A percentile compares a stretch with the other conserved stretches of the same genome.
Conservation (phyloP, 257 asterid species). For the Nicotiana sylvestris region DNA sequence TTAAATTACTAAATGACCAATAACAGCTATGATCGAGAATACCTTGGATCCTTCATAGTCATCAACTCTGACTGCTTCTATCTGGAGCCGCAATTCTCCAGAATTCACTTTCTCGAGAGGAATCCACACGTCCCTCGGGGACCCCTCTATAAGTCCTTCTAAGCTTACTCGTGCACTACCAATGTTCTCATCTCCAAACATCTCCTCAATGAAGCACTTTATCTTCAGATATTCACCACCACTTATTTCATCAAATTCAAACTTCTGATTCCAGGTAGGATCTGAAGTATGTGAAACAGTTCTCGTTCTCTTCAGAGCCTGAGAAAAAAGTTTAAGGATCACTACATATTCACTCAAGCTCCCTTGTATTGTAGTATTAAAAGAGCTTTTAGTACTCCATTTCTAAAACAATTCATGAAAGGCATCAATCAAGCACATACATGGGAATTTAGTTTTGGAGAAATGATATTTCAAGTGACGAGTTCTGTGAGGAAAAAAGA, state of each 20-base stretch:
- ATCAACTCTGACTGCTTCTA: slow-evolving; percentile 61
- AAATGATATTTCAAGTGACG: not conserved
- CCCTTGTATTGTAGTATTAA: not conserved
- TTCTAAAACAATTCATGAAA: not conserved
- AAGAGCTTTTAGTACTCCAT: not conserved
- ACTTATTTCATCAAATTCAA: slow-evolving; percentile 86
- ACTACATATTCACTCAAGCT: not conserved
- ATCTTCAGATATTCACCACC: slow-evolving; percentile 84
- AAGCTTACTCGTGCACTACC: slow-evolving; percentile 93
- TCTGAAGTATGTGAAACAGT: slow-evolving; percentile 62
- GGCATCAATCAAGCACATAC: not conserved
- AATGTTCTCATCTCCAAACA: slow-evolving; percentile 80
- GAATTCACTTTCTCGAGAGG: slow-evolving; percentile 92
- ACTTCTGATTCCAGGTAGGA: slow-evolving; percentile 84
- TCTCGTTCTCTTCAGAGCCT: slow-evolving; percentile 61
- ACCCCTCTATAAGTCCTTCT: slow-evolving; percentile 94
- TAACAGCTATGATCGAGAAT: not conserved
- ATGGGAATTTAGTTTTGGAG: not conserved
- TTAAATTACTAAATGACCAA: not conserved
- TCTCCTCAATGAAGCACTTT: slow-evolving; percentile 76
- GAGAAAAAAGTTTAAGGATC: slow-evolving; percentile 18
- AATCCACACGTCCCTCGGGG: slow-evolving; percentile 60
- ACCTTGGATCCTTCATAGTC: slow-evolving; percentile 62
- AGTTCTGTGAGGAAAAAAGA: not conserved
- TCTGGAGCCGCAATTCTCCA: slow-evolving; percentile 83